These are phyloP conservation scores for Curvularia sp. DNA, from an alignment of 2,329 filamentous ascomycete genomes.

Conservation along the genomic window DNA sequence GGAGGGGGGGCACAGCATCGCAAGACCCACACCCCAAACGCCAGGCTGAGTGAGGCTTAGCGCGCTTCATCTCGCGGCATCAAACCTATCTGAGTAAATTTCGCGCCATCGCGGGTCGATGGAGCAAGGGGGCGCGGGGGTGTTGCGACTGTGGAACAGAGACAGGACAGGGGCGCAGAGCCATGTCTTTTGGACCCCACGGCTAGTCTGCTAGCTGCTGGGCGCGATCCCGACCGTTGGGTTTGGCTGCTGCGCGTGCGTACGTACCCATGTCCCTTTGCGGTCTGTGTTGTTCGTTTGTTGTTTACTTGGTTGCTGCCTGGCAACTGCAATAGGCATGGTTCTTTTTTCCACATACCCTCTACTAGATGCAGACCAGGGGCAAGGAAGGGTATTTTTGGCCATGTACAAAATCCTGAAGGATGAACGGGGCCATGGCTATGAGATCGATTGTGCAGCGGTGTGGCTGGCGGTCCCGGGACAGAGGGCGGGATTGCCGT, in stretches of 20 bases:
- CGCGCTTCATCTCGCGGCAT: constrained; percentile 12
- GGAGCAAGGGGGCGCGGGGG: constrained; percentile 8
- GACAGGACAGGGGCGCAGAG: background rate
- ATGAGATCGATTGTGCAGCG: background rate
- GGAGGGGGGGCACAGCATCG: too few relatives aligned
- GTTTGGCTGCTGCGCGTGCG: constrained; percentile 2
- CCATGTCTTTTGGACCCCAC: constrained; percentile 10
- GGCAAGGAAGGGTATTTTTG: background rate
- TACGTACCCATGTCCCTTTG: background rate
- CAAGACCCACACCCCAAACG: background rate
- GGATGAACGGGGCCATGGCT: background rate
- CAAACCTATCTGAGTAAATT: constrained; percentile 13
- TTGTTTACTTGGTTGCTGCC: background rate
- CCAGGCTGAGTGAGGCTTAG: background rate
- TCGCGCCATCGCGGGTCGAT: constrained; percentile 10
- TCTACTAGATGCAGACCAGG: background rate
- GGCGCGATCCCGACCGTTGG: constrained; percentile 13
- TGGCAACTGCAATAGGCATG: background rate
- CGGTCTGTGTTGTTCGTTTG: background rate
- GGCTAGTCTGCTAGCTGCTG: constrained; percentile 1
- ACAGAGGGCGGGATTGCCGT: background rate
- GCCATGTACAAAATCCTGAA: background rate
- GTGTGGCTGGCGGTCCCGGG: constrained; percentile 3
- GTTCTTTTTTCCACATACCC: background rate
- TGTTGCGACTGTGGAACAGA: too few relatives aligned